Evolutionary conservation across 805 yeast species (phyloP).

Genomic region (Metschnikowia reukaufii): DNA sequence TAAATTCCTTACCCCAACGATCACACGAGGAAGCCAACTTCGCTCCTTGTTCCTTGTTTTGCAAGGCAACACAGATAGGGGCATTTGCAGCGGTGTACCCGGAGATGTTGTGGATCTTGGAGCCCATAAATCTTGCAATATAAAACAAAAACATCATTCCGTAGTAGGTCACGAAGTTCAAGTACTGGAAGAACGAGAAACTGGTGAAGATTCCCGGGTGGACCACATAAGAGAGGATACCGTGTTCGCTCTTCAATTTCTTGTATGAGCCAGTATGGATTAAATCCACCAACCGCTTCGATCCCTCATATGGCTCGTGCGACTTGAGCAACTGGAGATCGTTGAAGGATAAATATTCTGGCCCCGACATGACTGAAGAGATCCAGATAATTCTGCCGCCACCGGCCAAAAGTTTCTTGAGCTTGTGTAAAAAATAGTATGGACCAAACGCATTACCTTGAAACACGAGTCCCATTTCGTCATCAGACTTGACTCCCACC

Average conservation of each 20-base stretch:
- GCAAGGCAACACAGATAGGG: constrained; percentile 57
- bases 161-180: constrained; percentile 75
- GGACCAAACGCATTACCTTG: constrained; percentile 98
- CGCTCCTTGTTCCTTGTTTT: constrained; percentile 52
- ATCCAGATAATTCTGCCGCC: constrained; percentile 82
- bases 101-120: constrained; percentile 83
- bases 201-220: constrained; percentile 96
- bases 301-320: constrained; percentile 81
- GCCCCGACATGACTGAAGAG: constrained; percentile 77
- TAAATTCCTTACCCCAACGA: constrained; percentile 62
- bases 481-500: constrained; percentile 71
- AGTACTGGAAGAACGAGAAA: constrained; percentile 70
- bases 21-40: constrained; percentile 69
- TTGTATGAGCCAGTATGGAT: constrained; percentile 72
- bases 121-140: constrained; percentile 76
- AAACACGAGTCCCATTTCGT: constrained; percentile 83
- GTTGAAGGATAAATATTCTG: constrained; percentile 67
- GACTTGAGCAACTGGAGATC: constrained; percentile 72
- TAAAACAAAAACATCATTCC: constrained; percentile 87
- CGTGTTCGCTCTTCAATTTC: constrained; percentile 44
- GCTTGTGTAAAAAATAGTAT: constrained; percentile 72
- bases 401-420: constrained; percentile 53
- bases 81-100: constrained; percentile 93
- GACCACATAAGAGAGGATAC: constrained; percentile 70
- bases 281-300: constrained; percentile 83